Evolutionary conservation across 2,329 filamentous ascomycete species (phyloP).

Genomic region (Allantophomopsis lycopodina): DNA sequence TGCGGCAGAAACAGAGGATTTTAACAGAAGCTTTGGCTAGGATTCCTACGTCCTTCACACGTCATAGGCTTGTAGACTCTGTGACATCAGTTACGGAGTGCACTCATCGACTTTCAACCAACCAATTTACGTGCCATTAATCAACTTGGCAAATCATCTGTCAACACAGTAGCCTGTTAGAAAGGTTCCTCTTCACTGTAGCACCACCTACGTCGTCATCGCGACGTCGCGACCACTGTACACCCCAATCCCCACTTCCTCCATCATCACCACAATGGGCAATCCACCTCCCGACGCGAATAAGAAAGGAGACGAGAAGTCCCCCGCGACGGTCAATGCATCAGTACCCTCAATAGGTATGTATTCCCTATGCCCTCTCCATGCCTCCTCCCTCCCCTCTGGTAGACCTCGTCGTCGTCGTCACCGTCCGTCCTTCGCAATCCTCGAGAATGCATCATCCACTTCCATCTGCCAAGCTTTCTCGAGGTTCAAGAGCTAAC

Average conservation of each 20-base stretch:
- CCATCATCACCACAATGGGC: slow-evolving; percentile 11
- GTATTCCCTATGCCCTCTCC: slow-evolving; percentile 1
- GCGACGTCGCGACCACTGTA: no score
- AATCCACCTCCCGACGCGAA: slow-evolving; percentile 9
- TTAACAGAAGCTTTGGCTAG: no score
- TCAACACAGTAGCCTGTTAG: no score
- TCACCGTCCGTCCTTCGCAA: neutral
- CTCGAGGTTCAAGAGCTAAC: neutral
- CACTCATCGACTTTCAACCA: no score
- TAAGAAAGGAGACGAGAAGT: slow-evolving; percentile 6
- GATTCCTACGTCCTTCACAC: no score
- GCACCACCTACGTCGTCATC: no score
- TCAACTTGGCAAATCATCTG: no score
- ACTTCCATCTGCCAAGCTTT: neutral
- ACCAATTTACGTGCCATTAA: no score
- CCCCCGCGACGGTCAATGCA: slow-evolving; percentile 11
- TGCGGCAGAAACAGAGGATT: no score
- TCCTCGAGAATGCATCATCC: neutral
- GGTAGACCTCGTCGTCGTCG: neutral
- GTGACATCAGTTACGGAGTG: no score
- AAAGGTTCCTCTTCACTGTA: no score
- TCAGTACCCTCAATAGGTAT: slow-evolving; percentile 9
- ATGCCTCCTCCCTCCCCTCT: neutral
- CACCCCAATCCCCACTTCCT: neutral
- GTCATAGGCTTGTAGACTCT: no score